These are phyloP conservation scores for Picea abies DNA, from an alignment of 83 land plant genomes.

Conservation along the genomic window DNA sequence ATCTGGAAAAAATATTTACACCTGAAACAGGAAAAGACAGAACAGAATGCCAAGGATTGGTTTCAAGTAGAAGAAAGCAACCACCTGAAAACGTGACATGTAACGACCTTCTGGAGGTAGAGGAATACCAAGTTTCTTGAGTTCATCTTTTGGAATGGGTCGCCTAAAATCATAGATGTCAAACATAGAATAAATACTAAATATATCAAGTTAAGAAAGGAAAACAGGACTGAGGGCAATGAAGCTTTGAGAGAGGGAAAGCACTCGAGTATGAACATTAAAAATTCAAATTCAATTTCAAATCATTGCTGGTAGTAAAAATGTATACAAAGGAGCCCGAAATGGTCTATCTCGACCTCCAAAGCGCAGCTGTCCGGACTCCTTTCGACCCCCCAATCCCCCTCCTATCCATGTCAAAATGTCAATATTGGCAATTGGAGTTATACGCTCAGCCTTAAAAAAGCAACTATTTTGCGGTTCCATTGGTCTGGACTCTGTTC, in stretches of 20 bases:
- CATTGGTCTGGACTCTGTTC: background rate
- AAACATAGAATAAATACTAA: background rate
- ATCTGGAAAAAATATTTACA: background rate
- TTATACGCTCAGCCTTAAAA: too few relatives aligned
- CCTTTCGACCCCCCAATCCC: slow-evolving; percentile 82
- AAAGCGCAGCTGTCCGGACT: slow-evolving; percentile 89
- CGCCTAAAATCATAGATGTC: slow-evolving; percentile 35
- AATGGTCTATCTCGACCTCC: slow-evolving; percentile 89
- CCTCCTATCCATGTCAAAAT: slow-evolving; percentile 56
- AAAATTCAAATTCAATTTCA: background rate
- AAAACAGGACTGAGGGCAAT: background rate
- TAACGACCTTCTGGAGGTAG: slow-evolving; percentile 82
- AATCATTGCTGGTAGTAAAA: background rate
- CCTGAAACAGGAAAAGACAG: background rate
- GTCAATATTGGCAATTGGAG: background rate
- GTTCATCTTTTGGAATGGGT: slow-evolving; percentile 67
- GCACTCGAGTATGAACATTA: background rate
- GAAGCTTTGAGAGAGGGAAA: background rate
- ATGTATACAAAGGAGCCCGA: slow-evolving; percentile 75
- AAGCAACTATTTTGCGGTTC: background rate
- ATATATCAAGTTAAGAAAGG: background rate
- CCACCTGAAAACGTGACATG: slow-evolving; percentile 70
- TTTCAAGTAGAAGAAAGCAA: background rate
- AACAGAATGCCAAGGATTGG: background rate
- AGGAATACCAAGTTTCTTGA: slow-evolving; percentile 80